phyloP scores from a whole-genome alignment of 176 grass and related monocot species.

The Areca catechu region DNA sequence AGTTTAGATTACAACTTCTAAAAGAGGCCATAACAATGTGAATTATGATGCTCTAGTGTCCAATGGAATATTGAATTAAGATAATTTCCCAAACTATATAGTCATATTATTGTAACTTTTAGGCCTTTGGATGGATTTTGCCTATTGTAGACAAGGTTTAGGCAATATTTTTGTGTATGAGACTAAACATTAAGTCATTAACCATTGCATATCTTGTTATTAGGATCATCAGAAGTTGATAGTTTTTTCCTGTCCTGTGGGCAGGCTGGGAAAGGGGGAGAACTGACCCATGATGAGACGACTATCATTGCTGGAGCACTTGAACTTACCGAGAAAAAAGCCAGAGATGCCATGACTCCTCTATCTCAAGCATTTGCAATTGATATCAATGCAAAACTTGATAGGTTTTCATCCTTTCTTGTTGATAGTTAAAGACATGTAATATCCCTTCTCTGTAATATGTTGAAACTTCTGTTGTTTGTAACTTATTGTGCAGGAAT shows the following conservation, averaged over 20 bases:
- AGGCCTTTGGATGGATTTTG: no score
- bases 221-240: no score
- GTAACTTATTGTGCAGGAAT: constrained; percentile 24
- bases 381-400: constrained; percentile 81
- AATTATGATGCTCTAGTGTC: no score
- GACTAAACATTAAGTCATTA: no score
- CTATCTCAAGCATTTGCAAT: constrained; percentile 71
- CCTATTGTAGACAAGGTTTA: no score
- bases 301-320: constrained; percentile 96
- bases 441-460: not conserved
- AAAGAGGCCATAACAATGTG: no score
- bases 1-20: no score
- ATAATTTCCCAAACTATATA: no score
- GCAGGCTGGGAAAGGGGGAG: constrained; percentile 95
- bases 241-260: constrained; percentile 6
- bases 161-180: no score
- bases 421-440: not conserved
- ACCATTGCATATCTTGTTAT: no score
- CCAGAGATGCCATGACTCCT: constrained; percentile 75
- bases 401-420: constrained; percentile 31
- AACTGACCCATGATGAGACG: constrained; percentile 95
- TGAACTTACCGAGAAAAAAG: constrained; percentile 81
- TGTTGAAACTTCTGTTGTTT: not conserved
- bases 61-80: no score
- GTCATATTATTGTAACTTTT: no score